Conservation (phyloP, 208 protist genomes). For the Lotmaria passim region DNA sequence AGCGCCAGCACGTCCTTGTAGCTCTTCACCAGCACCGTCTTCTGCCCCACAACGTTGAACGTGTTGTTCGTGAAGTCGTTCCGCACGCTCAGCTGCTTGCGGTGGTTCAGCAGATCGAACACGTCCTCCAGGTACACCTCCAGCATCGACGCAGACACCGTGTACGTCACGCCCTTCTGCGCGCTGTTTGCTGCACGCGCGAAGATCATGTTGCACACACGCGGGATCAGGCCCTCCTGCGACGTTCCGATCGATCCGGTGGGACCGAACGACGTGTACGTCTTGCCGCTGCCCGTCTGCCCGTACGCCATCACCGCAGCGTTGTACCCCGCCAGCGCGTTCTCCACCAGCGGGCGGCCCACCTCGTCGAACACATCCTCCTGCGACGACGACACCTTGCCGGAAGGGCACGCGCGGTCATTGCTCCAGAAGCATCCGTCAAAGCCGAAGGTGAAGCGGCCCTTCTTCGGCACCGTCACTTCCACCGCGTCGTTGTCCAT, state of each 20-base stretch:
- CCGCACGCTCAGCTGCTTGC: slow-evolving; percentile 80
- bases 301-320: slow-evolving; percentile 90
- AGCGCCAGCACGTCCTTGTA: slow-evolving; percentile 87
- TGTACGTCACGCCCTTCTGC: slow-evolving; percentile 72
- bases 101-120: slow-evolving; percentile 92
- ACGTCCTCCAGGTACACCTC: slow-evolving; percentile 97
- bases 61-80: slow-evolving; percentile 89
- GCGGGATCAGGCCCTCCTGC: slow-evolving; percentile 80
- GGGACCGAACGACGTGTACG: slow-evolving; percentile 82
- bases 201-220: slow-evolving; percentile 89
- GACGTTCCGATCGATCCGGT: slow-evolving; percentile 54
- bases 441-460: slow-evolving; percentile 86
- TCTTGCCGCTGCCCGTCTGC: too few species aligned
- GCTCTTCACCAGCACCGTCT: slow-evolving; percentile 67
- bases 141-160: slow-evolving; percentile 84
- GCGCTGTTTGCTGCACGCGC: slow-evolving; percentile 50
- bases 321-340: slow-evolving; percentile 88
- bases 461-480: slow-evolving; percentile 75
- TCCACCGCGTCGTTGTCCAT: slow-evolving; percentile 78
- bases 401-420: slow-evolving; percentile 51
- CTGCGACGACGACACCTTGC: slow-evolving; percentile 65
- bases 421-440: slow-evolving; percentile 94
- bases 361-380: slow-evolving; percentile 91
- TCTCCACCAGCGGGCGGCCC: slow-evolving; percentile 87
- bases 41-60: slow-evolving; percentile 87